A percentile compares a stretch with the other conserved stretches of the same genome.
Conservation (phyloP, 2,329 filamentous ascomycete genomes). For the Pseudonectria foliicola region DNA sequence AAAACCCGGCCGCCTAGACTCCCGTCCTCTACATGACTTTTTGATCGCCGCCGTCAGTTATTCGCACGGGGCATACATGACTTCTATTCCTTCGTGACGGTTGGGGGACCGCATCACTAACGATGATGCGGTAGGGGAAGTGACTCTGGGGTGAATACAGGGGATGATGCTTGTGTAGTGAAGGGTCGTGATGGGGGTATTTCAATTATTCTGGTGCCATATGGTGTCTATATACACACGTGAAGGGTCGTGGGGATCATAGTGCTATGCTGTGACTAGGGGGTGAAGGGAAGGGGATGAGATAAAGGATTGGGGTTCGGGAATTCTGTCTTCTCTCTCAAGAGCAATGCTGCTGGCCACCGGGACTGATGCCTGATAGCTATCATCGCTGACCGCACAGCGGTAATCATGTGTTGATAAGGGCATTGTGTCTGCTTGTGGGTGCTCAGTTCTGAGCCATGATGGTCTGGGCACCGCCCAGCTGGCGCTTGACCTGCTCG, state of each 20-base stretch:
- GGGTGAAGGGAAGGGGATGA: conserved; percentile 5
- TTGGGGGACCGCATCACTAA: conserved; percentile 20
- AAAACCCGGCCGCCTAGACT: conserved; percentile 30
- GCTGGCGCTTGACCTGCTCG: conserved; percentile 93
- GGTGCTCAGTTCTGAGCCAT: conserved; percentile 42
- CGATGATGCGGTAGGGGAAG: conserved; percentile 8
- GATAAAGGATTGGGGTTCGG: conserved; percentile 8
- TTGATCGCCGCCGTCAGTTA: conserved; percentile 28
- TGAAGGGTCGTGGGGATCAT: conserved; percentile 31
- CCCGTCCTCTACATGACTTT: conserved; percentile 37
- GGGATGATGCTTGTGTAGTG: conserved; percentile 20
- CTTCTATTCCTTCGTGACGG: conserved; percentile 32
- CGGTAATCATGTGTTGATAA: background rate
- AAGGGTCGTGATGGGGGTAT: conserved; percentile 30
- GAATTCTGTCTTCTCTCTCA: background rate
- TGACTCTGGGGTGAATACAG: conserved; percentile 11
- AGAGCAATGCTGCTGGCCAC: background rate
- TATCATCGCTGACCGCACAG: too few relatives aligned
- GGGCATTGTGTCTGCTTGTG: background rate
- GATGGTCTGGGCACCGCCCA: conserved; percentile 44
- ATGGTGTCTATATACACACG: conserved; percentile 32
- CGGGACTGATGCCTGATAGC: too few relatives aligned
- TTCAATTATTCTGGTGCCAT: conserved; percentile 32
- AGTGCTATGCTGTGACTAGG: conserved; percentile 24
- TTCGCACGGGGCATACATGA: conserved; percentile 33